Percentiles rank a stretch among this genome's conserved stretches.
phyloP scores from a whole-genome alignment of 2,329 filamentous ascomycete genomes.

The Microdochium bolleyi region DNA sequence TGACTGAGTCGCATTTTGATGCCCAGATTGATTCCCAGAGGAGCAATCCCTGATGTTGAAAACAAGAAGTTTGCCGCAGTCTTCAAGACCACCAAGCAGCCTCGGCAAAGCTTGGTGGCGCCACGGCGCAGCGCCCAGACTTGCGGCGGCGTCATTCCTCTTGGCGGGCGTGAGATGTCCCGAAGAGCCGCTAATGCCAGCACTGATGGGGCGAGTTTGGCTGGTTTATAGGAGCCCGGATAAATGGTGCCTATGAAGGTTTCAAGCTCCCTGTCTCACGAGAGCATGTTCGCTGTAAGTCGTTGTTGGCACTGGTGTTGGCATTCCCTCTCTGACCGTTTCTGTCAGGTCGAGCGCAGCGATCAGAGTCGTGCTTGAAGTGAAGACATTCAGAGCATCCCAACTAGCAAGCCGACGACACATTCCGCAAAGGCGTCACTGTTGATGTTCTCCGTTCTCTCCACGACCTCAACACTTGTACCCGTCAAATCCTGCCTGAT shows the following conservation, averaged over 20 bases:
- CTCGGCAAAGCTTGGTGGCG: not conserved
- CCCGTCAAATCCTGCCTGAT: slow-evolving; percentile 39
- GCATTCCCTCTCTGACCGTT: no score
- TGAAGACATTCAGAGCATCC: not conserved
- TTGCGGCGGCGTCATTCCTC: not conserved
- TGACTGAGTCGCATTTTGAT: no score
- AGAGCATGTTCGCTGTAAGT: no score
- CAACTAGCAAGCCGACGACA: not conserved
- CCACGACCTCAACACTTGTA: slow-evolving; percentile 38
- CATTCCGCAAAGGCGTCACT: not conserved
- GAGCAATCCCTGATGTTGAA: no score
- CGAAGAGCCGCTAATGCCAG: not conserved
- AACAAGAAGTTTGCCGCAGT: no score
- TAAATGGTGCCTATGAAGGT: not conserved
- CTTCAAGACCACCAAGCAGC: not conserved
- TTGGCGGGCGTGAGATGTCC: not conserved
- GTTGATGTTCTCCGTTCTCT: slow-evolving; percentile 45
- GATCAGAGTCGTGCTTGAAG: not conserved
- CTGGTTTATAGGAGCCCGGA: not conserved
- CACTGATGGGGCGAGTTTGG: not conserved
- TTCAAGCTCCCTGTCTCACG: no score
- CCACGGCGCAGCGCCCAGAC: not conserved
- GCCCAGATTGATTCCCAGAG: no score
- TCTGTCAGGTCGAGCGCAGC: not conserved
- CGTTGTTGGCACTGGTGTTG: no score